Conservation (phyloP, 2,329 filamentous ascomycete genomes). For the Claviceps monticola region DNA sequence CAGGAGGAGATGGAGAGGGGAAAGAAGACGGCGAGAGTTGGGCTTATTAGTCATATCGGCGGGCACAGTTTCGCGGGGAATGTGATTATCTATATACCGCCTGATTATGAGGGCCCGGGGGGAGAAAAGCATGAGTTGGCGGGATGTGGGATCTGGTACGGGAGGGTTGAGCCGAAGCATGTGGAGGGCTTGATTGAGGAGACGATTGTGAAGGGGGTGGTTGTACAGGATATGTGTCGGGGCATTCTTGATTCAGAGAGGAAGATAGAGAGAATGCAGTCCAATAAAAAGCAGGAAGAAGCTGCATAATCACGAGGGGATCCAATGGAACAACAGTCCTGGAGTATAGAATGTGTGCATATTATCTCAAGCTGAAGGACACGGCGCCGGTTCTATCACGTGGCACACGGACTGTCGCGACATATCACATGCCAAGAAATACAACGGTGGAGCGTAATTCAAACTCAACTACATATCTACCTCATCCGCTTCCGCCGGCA, state of each 20-base stretch:
- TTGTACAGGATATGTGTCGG: slow-evolving; percentile 58
- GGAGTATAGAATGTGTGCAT: no score
- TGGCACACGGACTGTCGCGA: no score
- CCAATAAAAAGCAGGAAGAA: no score
- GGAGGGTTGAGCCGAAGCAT: slow-evolving; percentile 58
- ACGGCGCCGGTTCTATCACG: no score
- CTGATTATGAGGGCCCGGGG: slow-evolving; percentile 24
- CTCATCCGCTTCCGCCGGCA: no score
- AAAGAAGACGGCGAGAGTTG: slow-evolving; percentile 41
- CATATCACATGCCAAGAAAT: no score
- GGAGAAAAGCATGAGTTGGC: slow-evolving; percentile 42
- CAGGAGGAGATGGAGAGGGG: slow-evolving; percentile 9
- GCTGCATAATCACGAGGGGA: no score
- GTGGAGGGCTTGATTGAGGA: slow-evolving; percentile 63
- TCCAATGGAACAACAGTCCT: no score
- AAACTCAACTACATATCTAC: no score
- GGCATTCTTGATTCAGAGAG: slow-evolving; percentile 49
- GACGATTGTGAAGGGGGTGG: slow-evolving; percentile 51
- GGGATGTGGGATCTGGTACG: slow-evolving; percentile 71
- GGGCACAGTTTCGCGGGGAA: slow-evolving; percentile 82
- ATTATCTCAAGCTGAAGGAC: no score
- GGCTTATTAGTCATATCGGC: slow-evolving; percentile 64
- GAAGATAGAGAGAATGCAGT: slow-evolving; percentile 34
- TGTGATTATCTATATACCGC: slow-evolving; percentile 67
- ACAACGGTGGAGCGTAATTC: no score